Base-by-base conservation (phyloP, 2,329 filamentous ascomycete species). In the Neonectria coccinea region DNA sequence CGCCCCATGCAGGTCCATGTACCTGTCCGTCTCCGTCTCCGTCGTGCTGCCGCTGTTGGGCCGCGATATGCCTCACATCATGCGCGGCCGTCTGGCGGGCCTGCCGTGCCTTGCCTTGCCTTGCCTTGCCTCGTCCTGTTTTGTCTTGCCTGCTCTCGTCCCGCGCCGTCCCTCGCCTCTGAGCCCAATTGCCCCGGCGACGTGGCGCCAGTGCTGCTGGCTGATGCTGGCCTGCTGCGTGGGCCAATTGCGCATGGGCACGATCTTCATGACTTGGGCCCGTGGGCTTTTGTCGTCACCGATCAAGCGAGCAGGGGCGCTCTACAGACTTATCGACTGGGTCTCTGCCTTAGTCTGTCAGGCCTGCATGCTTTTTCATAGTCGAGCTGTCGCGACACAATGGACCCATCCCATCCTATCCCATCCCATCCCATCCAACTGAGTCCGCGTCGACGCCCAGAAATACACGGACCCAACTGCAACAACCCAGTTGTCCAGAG, bases 221-320 rank as follows among this genome's bases (percentile, higher is more conserved):
- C 61, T 27, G 54, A 9, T 41, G 39, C 16, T 41, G 39, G 39
- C 54, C 47, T 18, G 61, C 59, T 66, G 67, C 68, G 62, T 71
- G 67, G 70, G 72, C 74, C 74, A 76, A 77, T 77, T 73, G 70
- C 64, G 59, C 67, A 66, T 69, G 67, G 65, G 73, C 75, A 74
- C 72, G 70, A 74, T 67, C 59, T 64, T 66, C 65, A 64, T 25
- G 22, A 18, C 57, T 68, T 61, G 59, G 22, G 48, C 61, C 36
- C 66, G 66, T 72, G 66, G 74, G 65, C 57, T 61, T 45, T 68
- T 64, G 66, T 66, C 62, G 64, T 65, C 64, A 45, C 51, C 54
- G 51, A 51, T 44, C 44, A 48, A 53, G 58, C 52, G 65, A 71
- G 68, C 67, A 72, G 71, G 74, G 73, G 65, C 25, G 68, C 67